Evolutionary conservation across 345 rosid species (phyloP), one percentile per base, ranked within the genome.

Genomic region (Anacardium occidentale): DNA sequence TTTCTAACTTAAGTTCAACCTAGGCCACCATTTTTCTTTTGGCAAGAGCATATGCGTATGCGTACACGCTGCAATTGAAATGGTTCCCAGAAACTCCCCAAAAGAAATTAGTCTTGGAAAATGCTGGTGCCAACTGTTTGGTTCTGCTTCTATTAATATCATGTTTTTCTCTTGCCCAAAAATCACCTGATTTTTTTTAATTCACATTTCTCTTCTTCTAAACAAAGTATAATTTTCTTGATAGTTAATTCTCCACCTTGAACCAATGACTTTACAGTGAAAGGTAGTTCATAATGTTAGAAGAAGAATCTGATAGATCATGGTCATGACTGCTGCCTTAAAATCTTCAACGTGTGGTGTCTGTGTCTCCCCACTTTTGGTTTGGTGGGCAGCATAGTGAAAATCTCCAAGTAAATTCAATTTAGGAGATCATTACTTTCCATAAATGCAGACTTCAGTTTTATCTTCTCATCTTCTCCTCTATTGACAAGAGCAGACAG

Each of bases 301-400:
- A n/a, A n/a, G 5, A 66, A 32, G 51, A 10, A 51, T 18, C 7
- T 10, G 20, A 1, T 0, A 13, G 17, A 21, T 58, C 40, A 42
- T 22, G 54, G 20, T 7, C 53, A 11, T 60, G 44, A 22, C 20
- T 64, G 37, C 56, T 25, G 48, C 56, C 8, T 65, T 24, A 21
- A 48, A 48, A 48, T 24, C 40, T 6, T 11, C 7, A 15, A 14
- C 1, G 42, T 6, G 21, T 62, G 11, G n/a, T n/a, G n/a, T n/a
- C n/a, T n/a, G 8, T 9, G 2, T 29, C 13, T 34, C 37, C 32
- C 68, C 68, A 64, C 68, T 64, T n/a, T 13, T 10, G 24, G 54
- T 18, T 9, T 52, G 53, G 62, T 68, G 62, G 62, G 48, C 4
- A 68, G 61, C 61, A 68, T 50, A 21, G 58, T 21, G 50, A 17